phyloP scores from a whole-genome alignment of 352 stramenopile genomes.

The Discostella stelligera region DNA sequence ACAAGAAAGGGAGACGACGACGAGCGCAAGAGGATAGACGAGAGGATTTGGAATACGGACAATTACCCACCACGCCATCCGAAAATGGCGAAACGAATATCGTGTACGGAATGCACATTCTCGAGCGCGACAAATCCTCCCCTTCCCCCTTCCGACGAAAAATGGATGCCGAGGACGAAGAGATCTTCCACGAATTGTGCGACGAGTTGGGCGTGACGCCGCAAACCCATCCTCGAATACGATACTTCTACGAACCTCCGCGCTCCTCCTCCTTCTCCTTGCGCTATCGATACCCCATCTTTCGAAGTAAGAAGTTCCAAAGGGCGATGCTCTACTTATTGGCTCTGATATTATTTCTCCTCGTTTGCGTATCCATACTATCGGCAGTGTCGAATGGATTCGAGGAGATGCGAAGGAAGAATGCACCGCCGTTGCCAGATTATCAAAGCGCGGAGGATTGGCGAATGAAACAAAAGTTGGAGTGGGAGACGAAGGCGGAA shows the following conservation, averaged over 20 bases:
- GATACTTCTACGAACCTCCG: constrained; percentile 9
- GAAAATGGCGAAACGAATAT: background rate
- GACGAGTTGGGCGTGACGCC: constrained; percentile 42
- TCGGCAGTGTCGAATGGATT: constrained; percentile 29
- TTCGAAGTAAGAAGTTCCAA: constrained; percentile 30
- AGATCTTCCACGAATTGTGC: constrained; percentile 28
- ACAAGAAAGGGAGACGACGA: background rate
- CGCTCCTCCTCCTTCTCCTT: background rate
- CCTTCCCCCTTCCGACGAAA: background rate
- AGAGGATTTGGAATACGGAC: constrained; percentile 40
- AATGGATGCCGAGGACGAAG: background rate
- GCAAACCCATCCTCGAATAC: constrained; percentile 23
- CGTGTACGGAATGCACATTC: constrained; percentile 32
- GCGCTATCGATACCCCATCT: constrained; percentile 38
- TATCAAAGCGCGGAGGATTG: constrained; percentile 23
- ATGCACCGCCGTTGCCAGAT: constrained; percentile 17
- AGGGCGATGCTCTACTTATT: constrained; percentile 18
- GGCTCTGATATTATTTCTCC: constrained; percentile 1
- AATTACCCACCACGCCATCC: background rate
- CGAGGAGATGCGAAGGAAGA: constrained; percentile 11
- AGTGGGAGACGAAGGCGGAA: constrained; percentile 27
- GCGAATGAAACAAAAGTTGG: constrained; percentile 19
- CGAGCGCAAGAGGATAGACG: background rate
- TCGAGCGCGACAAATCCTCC: constrained; percentile 15
- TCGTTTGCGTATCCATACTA: constrained; percentile 14